phyloP scores from a whole-genome alignment of 331 rosid species.

The Rhamnella rubrinervis region DNA sequence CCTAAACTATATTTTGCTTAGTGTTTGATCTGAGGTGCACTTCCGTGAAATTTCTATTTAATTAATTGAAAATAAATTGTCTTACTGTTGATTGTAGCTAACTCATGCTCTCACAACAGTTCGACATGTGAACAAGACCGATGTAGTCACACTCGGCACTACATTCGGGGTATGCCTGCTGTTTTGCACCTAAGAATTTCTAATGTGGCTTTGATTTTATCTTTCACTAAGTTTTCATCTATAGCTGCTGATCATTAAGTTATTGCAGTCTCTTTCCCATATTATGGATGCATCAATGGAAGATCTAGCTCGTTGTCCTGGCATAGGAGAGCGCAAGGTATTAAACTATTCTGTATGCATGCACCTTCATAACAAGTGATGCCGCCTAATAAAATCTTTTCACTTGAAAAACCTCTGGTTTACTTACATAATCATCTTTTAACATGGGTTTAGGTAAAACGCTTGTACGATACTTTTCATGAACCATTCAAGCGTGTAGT shows the following conservation, averaged over 20 bases:
- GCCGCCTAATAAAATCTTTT: background rate
- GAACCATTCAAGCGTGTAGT: slow-evolving; percentile 90
- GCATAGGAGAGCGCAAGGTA: slow-evolving; percentile 99
- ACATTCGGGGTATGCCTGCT: slow-evolving; percentile 71
- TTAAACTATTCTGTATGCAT: background rate
- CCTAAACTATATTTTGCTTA: slow-evolving; percentile 16
- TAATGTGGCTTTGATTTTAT: background rate
- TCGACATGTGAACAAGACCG: slow-evolving; percentile 91
- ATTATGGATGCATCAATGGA: slow-evolving; percentile 96
- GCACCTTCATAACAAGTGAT: background rate
- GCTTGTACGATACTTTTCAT: slow-evolving; percentile 81
- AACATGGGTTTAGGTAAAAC: slow-evolving; percentile 62
- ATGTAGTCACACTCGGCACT: slow-evolving; percentile 96
- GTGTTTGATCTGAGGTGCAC: slow-evolving; percentile 9
- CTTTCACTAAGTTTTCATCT: slow-evolving; percentile 7
- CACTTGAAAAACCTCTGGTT: no score
- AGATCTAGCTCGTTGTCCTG: slow-evolving; percentile 98
- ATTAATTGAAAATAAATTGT: slow-evolving; percentile 23
- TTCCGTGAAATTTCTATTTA: slow-evolving; percentile 2
- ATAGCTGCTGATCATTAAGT: slow-evolving; percentile 14
- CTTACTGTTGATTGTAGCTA: slow-evolving; percentile 52
- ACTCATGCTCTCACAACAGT: slow-evolving; percentile 82
- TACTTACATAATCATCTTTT: background rate
- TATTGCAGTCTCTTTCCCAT: slow-evolving; percentile 80
- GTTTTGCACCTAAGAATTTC: slow-evolving; percentile 8